A percentile compares a stretch with the other conserved stretches of the same genome.
Evolutionary conservation across 208 protist genomes (phyloP).

Genomic region (Vickermania spadyakhi): DNA sequence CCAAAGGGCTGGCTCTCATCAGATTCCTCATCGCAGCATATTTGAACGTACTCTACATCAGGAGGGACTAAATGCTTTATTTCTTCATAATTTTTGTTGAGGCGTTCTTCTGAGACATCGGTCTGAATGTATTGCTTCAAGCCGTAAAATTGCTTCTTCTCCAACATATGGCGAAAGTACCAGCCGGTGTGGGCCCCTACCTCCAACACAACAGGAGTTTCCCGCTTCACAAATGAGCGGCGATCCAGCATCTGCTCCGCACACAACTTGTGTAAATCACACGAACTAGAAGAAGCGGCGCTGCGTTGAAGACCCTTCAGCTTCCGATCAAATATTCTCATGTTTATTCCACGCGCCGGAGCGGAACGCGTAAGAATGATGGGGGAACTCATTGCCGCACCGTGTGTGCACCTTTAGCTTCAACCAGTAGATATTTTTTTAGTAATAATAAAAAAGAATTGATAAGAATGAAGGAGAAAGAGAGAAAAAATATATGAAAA

Average conservation of each 20-base stretch:
- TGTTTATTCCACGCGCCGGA: conserved; percentile 43
- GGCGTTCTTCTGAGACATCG: conserved; percentile 73
- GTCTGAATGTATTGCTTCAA: conserved; percentile 91
- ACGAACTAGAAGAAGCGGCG: conserved; percentile 42
- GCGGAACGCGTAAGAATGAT: conserved; percentile 58
- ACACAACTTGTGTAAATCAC: conserved; percentile 73
- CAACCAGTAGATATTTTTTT: no score
- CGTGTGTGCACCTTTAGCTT: no score
- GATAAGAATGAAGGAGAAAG: no score
- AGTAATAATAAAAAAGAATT: no score
- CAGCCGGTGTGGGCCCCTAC: conserved; percentile 82
- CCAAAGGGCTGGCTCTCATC: conserved; percentile 46
- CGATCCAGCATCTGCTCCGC: conserved; percentile 82
- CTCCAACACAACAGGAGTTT: conserved; percentile 75
- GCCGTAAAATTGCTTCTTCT: conserved; percentile 64
- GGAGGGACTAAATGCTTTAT: conserved; percentile 69
- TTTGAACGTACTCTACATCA: conserved; percentile 84
- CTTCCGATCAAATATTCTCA: conserved; percentile 73
- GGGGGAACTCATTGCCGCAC: conserved; percentile 46
- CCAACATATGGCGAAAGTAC: conserved; percentile 83
- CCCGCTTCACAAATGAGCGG: conserved; percentile 73
- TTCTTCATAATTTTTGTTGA: conserved; percentile 82
- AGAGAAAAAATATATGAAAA: no score
- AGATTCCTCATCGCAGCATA: conserved; percentile 81
- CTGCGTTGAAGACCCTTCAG: conserved; percentile 76